A percentile compares a stretch with the other conserved stretches of the same genome.
phyloP scores from a whole-genome alignment of 2,329 filamentous ascomycete genomes.

The Penicillium sclerotiorum region DNA sequence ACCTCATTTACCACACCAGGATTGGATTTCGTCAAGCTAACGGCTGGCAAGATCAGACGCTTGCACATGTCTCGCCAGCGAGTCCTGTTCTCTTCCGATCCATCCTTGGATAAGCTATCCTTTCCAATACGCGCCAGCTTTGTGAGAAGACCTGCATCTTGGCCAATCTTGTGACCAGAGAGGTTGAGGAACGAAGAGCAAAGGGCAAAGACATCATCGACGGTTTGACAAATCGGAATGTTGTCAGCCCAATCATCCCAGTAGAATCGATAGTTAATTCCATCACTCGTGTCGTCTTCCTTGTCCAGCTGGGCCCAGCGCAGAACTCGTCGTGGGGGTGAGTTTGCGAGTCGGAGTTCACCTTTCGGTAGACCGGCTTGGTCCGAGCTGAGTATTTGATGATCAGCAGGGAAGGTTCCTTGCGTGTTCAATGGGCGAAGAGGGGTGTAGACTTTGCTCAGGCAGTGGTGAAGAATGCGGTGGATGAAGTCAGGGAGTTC shows the following conservation, averaged over 20 bases:
- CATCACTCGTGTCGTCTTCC: constrained; percentile 74
- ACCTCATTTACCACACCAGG: constrained; percentile 82
- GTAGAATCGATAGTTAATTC: constrained; percentile 83
- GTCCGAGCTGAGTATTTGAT: constrained; percentile 59
- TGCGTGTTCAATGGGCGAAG: constrained; percentile 51
- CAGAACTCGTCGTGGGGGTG: constrained; percentile 66
- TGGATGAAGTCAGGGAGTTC: constrained; percentile 81
- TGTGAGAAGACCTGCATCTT: constrained; percentile 73
- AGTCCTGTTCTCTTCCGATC: constrained; percentile 67
- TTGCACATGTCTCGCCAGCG: constrained; percentile 87
- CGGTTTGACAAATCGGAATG: constrained; percentile 82
- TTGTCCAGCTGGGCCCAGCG: constrained; percentile 85
- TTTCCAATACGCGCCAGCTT: constrained; percentile 86
- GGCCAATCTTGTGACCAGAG: constrained; percentile 86
- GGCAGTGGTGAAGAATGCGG: constrained; percentile 78
- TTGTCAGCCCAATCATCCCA: constrained; percentile 98
- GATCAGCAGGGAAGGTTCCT: constrained; percentile 50
- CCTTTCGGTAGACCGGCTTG: constrained; percentile 71
- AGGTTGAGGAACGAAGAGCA: constrained; percentile 83
- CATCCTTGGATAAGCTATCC: constrained; percentile 71
- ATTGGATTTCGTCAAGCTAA: constrained; percentile 85
- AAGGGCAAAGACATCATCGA: constrained; percentile 87
- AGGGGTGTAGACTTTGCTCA: constrained; percentile 71
- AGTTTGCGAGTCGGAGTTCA: constrained; percentile 62
- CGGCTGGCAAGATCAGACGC: constrained; percentile 79